Conservation (phyloP, 225 moss, liverwort and hornwort genomes). For the Marchantia polymorpha region DNA sequence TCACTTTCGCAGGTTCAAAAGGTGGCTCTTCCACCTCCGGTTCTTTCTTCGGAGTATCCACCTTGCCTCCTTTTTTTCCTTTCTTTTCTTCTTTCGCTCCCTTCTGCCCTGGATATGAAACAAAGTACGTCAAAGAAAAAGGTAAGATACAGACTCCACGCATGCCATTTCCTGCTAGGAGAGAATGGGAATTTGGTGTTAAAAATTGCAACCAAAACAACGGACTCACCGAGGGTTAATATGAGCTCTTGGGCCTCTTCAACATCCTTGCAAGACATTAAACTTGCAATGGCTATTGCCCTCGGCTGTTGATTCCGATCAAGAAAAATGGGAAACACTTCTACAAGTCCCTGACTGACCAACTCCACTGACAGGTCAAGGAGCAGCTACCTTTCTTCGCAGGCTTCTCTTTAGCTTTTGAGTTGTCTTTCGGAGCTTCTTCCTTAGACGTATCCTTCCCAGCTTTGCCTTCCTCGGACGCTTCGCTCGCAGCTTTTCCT, state of each 20-base stretch:
- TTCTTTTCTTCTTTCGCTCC: constrained; percentile 1
- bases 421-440: neutral
- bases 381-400: constrained; percentile 18
- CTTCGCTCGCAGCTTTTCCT: neutral
- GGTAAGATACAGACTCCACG: too few species aligned
- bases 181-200: too few species aligned
- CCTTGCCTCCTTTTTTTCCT: constrained; percentile 11
- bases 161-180: neutral
- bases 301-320: too few species aligned
- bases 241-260: too few species aligned
- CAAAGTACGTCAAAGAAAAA: too few species aligned
- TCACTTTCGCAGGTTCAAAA: constrained; percentile 1
- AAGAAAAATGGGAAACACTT: too few species aligned
- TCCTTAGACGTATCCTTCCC: constrained; percentile 1
- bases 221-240: too few species aligned
- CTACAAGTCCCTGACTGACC: too few species aligned
- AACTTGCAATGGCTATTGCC: too few species aligned
- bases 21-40: neutral
- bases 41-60: neutral
- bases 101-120: neutral
- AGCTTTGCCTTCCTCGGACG: neutral
- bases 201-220: too few species aligned
- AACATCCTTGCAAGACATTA: too few species aligned
- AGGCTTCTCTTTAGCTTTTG: constrained; percentile 11
- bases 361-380: too few species aligned